phyloP scores from a whole-genome alignment of 2,329 filamentous ascomycete genomes.

The Aspergillus flavus region DNA sequence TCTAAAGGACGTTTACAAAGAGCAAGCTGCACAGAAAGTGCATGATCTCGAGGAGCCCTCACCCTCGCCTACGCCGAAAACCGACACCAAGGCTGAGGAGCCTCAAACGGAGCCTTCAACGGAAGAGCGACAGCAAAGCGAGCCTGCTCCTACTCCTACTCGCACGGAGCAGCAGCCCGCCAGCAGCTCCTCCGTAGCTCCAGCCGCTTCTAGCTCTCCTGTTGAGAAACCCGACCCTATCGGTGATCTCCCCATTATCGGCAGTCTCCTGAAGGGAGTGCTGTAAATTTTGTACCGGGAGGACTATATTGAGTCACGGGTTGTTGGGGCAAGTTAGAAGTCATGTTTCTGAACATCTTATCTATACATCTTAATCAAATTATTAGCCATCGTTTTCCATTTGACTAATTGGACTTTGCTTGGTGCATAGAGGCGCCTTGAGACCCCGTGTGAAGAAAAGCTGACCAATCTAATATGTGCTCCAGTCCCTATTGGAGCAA shows the following conservation, averaged over 20 bases:
- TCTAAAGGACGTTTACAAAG: neutral
- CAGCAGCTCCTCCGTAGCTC: neutral
- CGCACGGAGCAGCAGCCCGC: neutral
- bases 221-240: slow-evolving; percentile 17
- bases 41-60: neutral
- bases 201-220: neutral
- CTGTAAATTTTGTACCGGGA: neutral
- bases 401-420: neutral
- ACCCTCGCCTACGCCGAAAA: neutral
- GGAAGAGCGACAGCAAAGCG: neutral
- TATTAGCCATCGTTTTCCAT: neutral
- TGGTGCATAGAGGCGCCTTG: neutral
- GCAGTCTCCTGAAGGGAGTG: slow-evolving; percentile 15
- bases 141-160: neutral
- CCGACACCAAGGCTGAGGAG: neutral
- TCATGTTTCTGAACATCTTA: neutral
- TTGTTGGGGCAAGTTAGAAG: neutral
- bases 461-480: neutral
- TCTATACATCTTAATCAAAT: neutral
- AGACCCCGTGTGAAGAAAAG: neutral
- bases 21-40: neutral
- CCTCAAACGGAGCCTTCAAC: neutral
- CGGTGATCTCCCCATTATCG: slow-evolving; percentile 27
- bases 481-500: neutral
- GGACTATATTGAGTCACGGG: neutral